Base-by-base conservation (phyloP, 2,329 filamentous ascomycete species). In the Colletotrichum liaoningense region DNA sequence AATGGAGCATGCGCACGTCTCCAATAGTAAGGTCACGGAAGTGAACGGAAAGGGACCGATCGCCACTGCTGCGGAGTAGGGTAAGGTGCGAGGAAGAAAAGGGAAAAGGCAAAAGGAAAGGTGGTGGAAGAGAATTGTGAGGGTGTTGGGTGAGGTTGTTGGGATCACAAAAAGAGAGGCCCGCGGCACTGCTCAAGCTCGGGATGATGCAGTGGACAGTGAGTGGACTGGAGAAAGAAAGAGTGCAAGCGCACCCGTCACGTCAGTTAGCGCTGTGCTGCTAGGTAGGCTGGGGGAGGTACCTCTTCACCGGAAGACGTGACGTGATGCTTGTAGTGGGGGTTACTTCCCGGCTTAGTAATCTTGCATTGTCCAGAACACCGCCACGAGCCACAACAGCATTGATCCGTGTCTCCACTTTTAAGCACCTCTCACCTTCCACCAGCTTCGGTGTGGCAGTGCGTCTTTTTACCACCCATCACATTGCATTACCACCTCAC, bases 381-480 rank as follows among this genome's bases (percentile, higher is more conserved):
- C 11, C 22, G 12, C 55, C 56, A 16, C 55, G 19, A 35, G 33
- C 33, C 33, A n/a, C 19, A 42, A 28, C 57, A 30, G 65, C 52
- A 69, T 52, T 63, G 49, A 49, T 12, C 16, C 8, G 55, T 11
- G 38, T 57, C 54, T 38, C 70, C 71, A 71, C 67, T 28, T 69
- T 60, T 38, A 16, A 55, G 35, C 2, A 22, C 55, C 60, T 52
- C 49, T 73, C n/a, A 9, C 60, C 56, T 73, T 73, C 71, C 49
- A 73, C 67, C 56, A 19, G 67, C 56, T 73, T 73, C 71, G 62
- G 67, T 73, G 67, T 73, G 71, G 67, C 71, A 49, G 67, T 66
- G 71, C 67, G 22, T 67, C 12, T 42, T 11, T 11, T n/a, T 16
- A 42, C n/a, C 11, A 52, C 28, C n/a, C 11, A 35, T n/a, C 26